Conservation (phyloP, 257 asterid species). For the Gentiana straminea region DNA sequence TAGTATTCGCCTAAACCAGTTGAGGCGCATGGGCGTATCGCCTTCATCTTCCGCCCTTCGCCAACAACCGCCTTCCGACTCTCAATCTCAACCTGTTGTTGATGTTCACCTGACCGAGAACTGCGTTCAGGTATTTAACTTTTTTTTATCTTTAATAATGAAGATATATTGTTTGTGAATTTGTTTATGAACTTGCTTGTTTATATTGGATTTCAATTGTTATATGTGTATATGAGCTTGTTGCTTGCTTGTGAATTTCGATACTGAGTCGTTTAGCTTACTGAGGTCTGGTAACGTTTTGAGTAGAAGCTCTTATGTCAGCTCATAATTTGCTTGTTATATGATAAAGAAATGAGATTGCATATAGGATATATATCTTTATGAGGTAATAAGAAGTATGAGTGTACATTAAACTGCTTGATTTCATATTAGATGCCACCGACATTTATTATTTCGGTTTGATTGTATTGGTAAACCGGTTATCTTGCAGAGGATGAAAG, state of each 20-base stretch:
- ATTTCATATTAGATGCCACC: neutral
- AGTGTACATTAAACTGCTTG: neutral
- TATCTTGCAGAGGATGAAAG: conserved; percentile 57
- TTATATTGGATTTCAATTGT: neutral
- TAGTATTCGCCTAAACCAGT: conserved; percentile 55
- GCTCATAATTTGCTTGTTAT: too few species aligned
- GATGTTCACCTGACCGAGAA: conserved; percentile 49
- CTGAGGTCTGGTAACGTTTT: too few species aligned
- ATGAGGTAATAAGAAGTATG: neutral
- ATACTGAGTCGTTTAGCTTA: neutral
- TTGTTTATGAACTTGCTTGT: neutral
- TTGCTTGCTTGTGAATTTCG: neutral
- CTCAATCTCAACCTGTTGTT: conserved; percentile 33
- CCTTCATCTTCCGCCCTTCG: conserved; percentile 31
- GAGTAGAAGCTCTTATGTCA: too few species aligned
- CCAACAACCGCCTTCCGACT: conserved; percentile 19
- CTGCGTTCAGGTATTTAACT: conserved; percentile 57
- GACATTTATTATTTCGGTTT: too few species aligned
- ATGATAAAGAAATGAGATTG: neutral
- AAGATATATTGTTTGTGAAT: neutral
- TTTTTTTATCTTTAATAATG: neutral
- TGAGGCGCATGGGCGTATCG: conserved; percentile 37
- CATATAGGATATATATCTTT: neutral
- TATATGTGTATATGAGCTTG: neutral
- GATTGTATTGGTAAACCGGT: too few species aligned